These are phyloP conservation scores for Teratosphaeria pseudoeucalypti DNA, from an alignment of 2,329 filamentous ascomycete species.

Conservation along the genomic window DNA sequence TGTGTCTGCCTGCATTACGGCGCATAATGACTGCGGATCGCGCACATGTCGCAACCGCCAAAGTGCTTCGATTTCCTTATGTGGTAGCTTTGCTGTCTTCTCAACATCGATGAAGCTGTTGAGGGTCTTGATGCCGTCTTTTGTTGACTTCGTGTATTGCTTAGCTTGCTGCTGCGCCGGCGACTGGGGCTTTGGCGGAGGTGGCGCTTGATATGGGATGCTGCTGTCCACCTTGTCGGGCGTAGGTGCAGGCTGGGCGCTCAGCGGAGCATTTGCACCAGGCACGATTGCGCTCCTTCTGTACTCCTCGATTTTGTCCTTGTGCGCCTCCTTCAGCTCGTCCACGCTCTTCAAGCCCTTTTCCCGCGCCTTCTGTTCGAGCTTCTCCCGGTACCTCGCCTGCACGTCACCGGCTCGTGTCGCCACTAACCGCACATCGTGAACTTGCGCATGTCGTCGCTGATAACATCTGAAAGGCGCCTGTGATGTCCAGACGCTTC, in stretches of 20 bases:
- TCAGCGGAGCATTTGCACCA: slow-evolving; percentile 37
- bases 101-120: slow-evolving; percentile 65
- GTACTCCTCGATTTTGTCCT: slow-evolving; percentile 67
- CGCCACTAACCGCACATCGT: slow-evolving; percentile 81
- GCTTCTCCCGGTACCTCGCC: slow-evolving; percentile 81
- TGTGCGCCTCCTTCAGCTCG: slow-evolving; percentile 70
- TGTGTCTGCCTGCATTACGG: slow-evolving; percentile 62
- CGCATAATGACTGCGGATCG: slow-evolving; percentile 68
- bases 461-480: slow-evolving; percentile 38
- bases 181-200: slow-evolving; percentile 25
- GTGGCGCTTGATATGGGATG: slow-evolving; percentile 25
- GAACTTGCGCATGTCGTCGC: slow-evolving; percentile 80
- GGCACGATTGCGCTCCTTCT: slow-evolving; percentile 55
- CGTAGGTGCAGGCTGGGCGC: slow-evolving; percentile 16
- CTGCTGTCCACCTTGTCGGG: slow-evolving; percentile 13
- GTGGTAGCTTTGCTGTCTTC: slow-evolving; percentile 62
- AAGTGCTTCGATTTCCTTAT: slow-evolving; percentile 72
- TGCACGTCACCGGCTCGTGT: slow-evolving; percentile 60
- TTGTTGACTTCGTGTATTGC: slow-evolving; percentile 23
- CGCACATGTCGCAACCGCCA: slow-evolving; percentile 82
- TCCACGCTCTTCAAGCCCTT: slow-evolving; percentile 60
- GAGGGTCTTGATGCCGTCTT: slow-evolving; percentile 51
- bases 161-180: slow-evolving; percentile 9
- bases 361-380: slow-evolving; percentile 68
- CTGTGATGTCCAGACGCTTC: slow-evolving; percentile 11